Evolutionary conservation across 129 eudicot genomes (phyloP), one percentile per base, ranked within the genome.

Genomic region (Mikania micrantha): DNA sequence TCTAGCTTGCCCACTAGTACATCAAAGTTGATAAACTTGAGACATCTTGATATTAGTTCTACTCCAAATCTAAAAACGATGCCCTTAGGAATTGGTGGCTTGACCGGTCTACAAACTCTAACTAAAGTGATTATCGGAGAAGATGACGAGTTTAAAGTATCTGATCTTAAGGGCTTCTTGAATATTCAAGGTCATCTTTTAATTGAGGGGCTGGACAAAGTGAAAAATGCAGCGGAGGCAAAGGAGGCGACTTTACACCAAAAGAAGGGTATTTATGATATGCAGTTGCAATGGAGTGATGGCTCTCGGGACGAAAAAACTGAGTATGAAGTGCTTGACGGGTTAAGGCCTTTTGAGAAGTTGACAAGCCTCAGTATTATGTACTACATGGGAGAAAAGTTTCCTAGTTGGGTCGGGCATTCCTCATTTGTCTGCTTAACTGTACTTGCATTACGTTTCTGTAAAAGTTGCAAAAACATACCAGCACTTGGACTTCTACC

Each of bases 401-500:
- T 48, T 48, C 56, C 56, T 48, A 48, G 56, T 48, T 48, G 56
- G 56, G 56, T 48, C 11, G 56, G 56, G 56, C 24, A 48, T 48
- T 19, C 56, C 25, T 48, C 56, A 48, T 48, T 16, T 17, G 56
- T 16, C 7, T 48, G 56, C 27, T 48, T 48, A 48, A 16, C 56
- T 3, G 25, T 17, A 8, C 56, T 48, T 48, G 5, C 12, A 6
- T 48, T 48, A 48, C 56, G 56, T 0, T 25, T 25, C 5, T 48
- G 56, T 19, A 48, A 2, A 48, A 48, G 56, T 48, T 48, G 56
- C 19, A 48, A 25, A 5, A 1, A 10, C 19, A 17, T 48, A 48
- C 56, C 56, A 48, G 7, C 22, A 48, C 56, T 48, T 48, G 56
- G 56, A 4, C 27, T 4, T 48, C 21, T 48, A 48, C 56, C 56